These are phyloP conservation scores for Mycena vitilis DNA, from an alignment of 768 basidiomycete genomes.

Conservation along the genomic window DNA sequence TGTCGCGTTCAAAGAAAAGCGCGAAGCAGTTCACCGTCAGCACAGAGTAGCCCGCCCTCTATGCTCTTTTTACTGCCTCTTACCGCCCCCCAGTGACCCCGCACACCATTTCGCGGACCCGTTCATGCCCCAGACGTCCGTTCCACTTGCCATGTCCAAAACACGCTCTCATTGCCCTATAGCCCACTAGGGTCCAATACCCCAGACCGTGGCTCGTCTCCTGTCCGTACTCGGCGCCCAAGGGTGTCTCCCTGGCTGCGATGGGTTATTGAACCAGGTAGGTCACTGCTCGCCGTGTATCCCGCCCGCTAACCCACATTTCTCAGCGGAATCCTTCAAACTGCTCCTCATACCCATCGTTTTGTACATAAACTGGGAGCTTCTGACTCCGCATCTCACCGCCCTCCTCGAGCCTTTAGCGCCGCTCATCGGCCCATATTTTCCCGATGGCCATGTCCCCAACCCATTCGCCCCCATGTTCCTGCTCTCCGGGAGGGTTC, in stretches of 20 bases:
- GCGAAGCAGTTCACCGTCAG: slow-evolving; percentile 16
- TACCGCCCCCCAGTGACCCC: slow-evolving; percentile 17
- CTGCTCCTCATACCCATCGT: slow-evolving; percentile 71
- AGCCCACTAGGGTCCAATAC: slow-evolving; percentile 56
- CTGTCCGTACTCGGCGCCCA: slow-evolving; percentile 37
- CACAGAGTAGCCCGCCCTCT: slow-evolving; percentile 2
- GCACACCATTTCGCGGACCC: slow-evolving; percentile 71
- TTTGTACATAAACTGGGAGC: slow-evolving; percentile 74
- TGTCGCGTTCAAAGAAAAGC: slow-evolving; percentile 10
- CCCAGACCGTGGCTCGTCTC: slow-evolving; percentile 51
- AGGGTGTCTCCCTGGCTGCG: slow-evolving; percentile 57
- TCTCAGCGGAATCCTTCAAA: slow-evolving; percentile 71
- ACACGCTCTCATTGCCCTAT: slow-evolving; percentile 29
- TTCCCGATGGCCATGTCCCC: slow-evolving; percentile 54
- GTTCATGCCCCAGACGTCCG: slow-evolving; percentile 74
- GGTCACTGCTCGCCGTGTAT: slow-evolving; percentile 37
- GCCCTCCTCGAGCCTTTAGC: slow-evolving; percentile 26
- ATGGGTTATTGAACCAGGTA: slow-evolving; percentile 85
- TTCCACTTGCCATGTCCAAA: slow-evolving; percentile 12
- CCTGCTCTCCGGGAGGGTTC: slow-evolving; percentile 74
- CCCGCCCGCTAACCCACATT: background rate
- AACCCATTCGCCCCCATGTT: slow-evolving; percentile 85
- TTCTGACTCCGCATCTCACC: slow-evolving; percentile 50
- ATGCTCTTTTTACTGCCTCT: background rate
- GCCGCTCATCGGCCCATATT: slow-evolving; percentile 49